Percentiles rank a stretch among this genome's conserved stretches.
These are phyloP conservation scores for Cymbopogon flexuosus DNA, from an alignment of 202 grass and related monocot genomes.

Conservation along the genomic window DNA sequence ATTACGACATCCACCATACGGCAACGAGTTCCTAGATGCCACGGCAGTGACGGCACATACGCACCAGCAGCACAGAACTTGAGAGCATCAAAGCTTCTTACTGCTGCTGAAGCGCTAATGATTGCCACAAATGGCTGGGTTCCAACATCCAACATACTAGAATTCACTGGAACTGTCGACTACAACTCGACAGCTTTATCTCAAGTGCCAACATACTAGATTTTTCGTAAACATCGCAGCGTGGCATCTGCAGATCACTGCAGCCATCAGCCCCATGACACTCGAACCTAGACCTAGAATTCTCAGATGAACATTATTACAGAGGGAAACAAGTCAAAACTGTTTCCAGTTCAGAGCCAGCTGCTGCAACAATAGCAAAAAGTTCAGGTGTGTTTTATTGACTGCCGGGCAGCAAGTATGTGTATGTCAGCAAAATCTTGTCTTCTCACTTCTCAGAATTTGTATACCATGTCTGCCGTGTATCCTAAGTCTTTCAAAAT, in stretches of 20 bases:
- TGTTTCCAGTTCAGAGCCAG: neutral
- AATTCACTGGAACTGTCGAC: neutral
- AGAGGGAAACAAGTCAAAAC: conserved; percentile 16
- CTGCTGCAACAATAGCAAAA: neutral
- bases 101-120: neutral
- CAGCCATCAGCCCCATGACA: neutral
- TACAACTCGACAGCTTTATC: neutral
- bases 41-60: neutral
- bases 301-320: neutral
- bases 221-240: neutral
- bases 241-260: neutral
- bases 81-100: neutral
- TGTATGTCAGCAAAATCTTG: conserved; percentile 25
- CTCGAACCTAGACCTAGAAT: neutral
- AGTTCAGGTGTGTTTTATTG: conserved; percentile 27
- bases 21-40: neutral
- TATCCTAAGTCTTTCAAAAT: conserved; percentile 85
- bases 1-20: neutral
- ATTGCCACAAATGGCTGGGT: neutral
- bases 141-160: neutral
- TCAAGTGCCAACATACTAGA: neutral
- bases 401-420: conserved; percentile 25
- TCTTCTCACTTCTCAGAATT: conserved; percentile 72
- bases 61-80: neutral
- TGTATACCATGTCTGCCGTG: conserved; percentile 76